phyloP scores from a whole-genome alignment of 352 stramenopile species.

The Phytopythium kandeliae region DNA sequence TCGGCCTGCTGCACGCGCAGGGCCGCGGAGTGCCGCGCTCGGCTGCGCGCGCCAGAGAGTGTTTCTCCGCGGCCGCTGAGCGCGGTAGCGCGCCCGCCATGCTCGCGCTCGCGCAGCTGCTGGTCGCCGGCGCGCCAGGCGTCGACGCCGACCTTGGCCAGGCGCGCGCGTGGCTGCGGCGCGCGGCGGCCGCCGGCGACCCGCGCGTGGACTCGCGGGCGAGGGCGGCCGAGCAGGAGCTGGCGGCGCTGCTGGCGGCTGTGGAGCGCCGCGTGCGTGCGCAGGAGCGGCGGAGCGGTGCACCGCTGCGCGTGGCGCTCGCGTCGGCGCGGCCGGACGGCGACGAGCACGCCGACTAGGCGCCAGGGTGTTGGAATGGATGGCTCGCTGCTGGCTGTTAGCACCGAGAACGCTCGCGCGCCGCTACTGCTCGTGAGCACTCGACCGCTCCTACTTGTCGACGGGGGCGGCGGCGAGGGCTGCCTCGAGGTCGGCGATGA shows the following conservation, averaged over 20 bases:
- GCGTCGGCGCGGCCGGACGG: neutral
- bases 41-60: constrained; percentile 18
- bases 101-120: constrained; percentile 43
- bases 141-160: constrained; percentile 44
- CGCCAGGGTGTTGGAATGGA: too few relatives aligned
- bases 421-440: too few relatives aligned
- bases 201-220: constrained; percentile 20
- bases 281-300: constrained; percentile 35
- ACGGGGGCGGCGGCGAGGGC: constrained; percentile 58
- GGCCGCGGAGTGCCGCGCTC: constrained; percentile 40
- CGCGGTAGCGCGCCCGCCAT: constrained; percentile 36
- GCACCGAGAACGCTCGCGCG: too few relatives aligned
- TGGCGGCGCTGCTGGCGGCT: constrained; percentile 28
- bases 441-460: neutral
- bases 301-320: constrained; percentile 38
- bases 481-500: constrained; percentile 86
- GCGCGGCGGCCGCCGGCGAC: constrained; percentile 22
- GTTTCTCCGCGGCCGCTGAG: constrained; percentile 37
- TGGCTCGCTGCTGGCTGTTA: too few relatives aligned
- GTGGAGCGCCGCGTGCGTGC: constrained; percentile 35
- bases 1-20: constrained; percentile 37
- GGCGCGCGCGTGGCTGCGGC: constrained; percentile 44
- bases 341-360: too few relatives aligned
- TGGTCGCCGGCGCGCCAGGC: constrained; percentile 19
- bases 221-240: constrained; percentile 19